A percentile compares a stretch with the other conserved stretches of the same genome.
phyloP scores from a whole-genome alignment of 2,329 filamentous ascomycete genomes.

The Monosporascus sp. region DNA sequence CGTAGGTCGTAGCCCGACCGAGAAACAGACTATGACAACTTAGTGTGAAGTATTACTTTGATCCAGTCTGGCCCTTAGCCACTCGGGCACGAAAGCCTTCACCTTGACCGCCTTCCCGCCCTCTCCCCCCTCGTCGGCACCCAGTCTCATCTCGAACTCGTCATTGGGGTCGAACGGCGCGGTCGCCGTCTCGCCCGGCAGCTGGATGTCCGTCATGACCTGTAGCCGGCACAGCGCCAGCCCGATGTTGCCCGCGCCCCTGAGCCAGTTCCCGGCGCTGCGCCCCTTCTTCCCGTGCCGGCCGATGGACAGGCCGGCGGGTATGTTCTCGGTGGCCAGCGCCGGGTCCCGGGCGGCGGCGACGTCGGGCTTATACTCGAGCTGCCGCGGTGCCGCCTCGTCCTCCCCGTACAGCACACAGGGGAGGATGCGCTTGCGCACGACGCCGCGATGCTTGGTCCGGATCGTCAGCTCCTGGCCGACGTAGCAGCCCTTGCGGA shows the following conservation, averaged over 20 bases:
- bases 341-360: conserved; percentile 4
- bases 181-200: conserved; percentile 64
- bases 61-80: conserved; percentile 49
- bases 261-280: conserved; percentile 75
- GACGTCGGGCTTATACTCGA: conserved; percentile 41
- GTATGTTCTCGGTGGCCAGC: conserved; percentile 31
- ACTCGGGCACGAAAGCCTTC: conserved; percentile 80
- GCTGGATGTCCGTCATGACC: conserved; percentile 76
- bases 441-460: conserved; percentile 89
- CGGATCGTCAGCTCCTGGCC: conserved; percentile 96
- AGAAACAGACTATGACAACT: not conserved
- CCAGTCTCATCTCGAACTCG: conserved; percentile 54
- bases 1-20: not conserved
- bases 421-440: conserved; percentile 84
- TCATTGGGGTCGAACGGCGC: conserved; percentile 54
- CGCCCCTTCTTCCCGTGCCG: conserved; percentile 54
- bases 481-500: conserved; percentile 93
- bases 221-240: conserved; percentile 82
- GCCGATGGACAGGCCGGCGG: conserved; percentile 44
- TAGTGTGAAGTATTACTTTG: conserved; percentile 13
- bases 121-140: conserved; percentile 35
- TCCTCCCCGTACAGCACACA: conserved; percentile 61
- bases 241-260: conserved; percentile 77
- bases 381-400: conserved; percentile 25
- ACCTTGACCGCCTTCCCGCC: conserved; percentile 43